phyloP scores from a whole-genome alignment of 306 rosid genomes.

The Rosa persica region DNA sequence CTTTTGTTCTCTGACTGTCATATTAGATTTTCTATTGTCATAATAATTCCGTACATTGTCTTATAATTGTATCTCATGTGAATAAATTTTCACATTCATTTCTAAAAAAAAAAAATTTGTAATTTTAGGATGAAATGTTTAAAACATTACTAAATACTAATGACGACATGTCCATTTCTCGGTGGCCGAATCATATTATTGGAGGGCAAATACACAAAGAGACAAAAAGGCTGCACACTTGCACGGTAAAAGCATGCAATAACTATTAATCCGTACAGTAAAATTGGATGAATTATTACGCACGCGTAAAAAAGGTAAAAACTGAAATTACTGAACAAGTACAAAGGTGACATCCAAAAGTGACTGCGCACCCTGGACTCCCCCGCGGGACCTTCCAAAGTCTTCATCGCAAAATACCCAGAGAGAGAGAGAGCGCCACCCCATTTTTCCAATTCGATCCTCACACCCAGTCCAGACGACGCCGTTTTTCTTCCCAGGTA shows the following conservation, averaged over 20 bases:
- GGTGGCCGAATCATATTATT: too few relatives aligned
- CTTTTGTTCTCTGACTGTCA: too few relatives aligned
- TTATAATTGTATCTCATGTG: too few relatives aligned
- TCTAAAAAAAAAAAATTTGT: too few relatives aligned
- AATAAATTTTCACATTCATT: too few relatives aligned
- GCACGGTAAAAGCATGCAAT: neutral
- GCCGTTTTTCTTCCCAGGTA: constrained; percentile 4
- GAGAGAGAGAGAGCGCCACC: neutral
- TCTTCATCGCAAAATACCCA: neutral
- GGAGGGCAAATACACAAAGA: too few relatives aligned
- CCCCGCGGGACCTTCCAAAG: neutral
- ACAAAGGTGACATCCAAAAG: constrained; percentile 1
- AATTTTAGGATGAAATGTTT: too few relatives aligned
- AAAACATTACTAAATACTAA: too few relatives aligned
- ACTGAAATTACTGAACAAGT: neutral
- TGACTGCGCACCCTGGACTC: neutral
- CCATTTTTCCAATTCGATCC: constrained; percentile 13
- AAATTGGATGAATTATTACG: neutral
- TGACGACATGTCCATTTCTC: too few relatives aligned
- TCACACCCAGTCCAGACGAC: neutral
- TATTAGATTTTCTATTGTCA: too few relatives aligned
- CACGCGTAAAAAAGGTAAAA: neutral
- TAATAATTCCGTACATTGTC: too few relatives aligned
- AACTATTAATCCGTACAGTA: neutral
- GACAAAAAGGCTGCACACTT: too few relatives aligned